These are phyloP conservation scores for Fragaria ananassa DNA, from an alignment of 306 rosid species.

Conservation along the genomic window DNA sequence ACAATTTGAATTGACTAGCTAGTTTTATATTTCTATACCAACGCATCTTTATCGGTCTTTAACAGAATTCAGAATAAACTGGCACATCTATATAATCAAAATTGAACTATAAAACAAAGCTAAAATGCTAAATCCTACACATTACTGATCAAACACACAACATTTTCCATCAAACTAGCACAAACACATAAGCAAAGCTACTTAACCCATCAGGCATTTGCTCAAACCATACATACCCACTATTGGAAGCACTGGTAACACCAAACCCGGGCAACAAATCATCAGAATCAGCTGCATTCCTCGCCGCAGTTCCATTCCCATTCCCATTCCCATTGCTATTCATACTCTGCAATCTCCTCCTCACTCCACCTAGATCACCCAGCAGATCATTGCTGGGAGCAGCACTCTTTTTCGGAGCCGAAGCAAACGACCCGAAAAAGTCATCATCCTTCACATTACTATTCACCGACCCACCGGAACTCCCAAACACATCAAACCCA, in stretches of 20 bases:
- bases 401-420: constrained; percentile 36
- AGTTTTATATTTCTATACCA: too few relatives aligned
- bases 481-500: constrained; percentile 59
- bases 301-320: constrained; percentile 5
- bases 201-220: background rate
- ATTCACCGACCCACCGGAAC: background rate
- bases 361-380: constrained; percentile 41
- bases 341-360: constrained; percentile 16
- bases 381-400: constrained; percentile 51
- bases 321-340: constrained; percentile 19
- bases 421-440: constrained; percentile 33
- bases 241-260: constrained; percentile 36
- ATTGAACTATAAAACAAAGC: background rate
- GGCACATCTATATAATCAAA: background rate
- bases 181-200: background rate
- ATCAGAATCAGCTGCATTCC: constrained; percentile 38
- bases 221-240: constrained; percentile 43
- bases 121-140: background rate
- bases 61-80: background rate
- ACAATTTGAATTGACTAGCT: too few relatives aligned
- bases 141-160: background rate
- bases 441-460: constrained; percentile 27
- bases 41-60: background rate
- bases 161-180: background rate
- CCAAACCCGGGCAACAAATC: constrained; percentile 81